Evolutionary conservation across 805 yeast genomes (phyloP).

Genomic region (Debaryomyces prosopidis): DNA sequence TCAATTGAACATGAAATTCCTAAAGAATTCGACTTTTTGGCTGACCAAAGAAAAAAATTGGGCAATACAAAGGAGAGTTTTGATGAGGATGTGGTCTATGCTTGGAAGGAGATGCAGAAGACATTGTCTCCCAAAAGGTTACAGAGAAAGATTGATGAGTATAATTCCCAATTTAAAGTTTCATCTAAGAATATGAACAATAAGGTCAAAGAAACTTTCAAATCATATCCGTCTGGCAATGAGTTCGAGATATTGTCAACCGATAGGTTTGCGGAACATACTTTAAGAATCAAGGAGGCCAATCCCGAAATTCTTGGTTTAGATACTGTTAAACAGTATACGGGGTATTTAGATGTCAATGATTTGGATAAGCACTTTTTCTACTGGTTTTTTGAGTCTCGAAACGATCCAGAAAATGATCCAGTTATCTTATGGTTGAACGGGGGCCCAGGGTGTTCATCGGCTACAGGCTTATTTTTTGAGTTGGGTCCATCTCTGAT

Average conservation of each 20-base stretch:
- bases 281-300: slow-evolving; percentile 31
- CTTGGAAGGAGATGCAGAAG: slow-evolving; percentile 17
- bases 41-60: neutral
- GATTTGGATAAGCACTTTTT: slow-evolving; percentile 70
- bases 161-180: slow-evolving; percentile 4
- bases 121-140: slow-evolving; percentile 9
- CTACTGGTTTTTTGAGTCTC: slow-evolving; percentile 91
- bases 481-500: slow-evolving; percentile 90
- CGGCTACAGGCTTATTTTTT: slow-evolving; percentile 84
- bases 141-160: slow-evolving; percentile 7
- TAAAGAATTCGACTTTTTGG: neutral
- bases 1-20: neutral
- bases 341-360: slow-evolving; percentile 41
- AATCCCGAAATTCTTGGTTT: slow-evolving; percentile 37
- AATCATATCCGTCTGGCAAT: neutral
- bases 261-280: slow-evolving; percentile 24
- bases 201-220: slow-evolving; percentile 7
- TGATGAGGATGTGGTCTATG: slow-evolving; percentile 8
- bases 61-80: slow-evolving; percentile 8
- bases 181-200: slow-evolving; percentile 9
- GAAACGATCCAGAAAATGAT: slow-evolving; percentile 82
- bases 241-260: slow-evolving; percentile 18
- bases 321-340: slow-evolving; percentile 37
- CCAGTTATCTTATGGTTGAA: slow-evolving; percentile 91
- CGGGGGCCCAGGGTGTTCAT: slow-evolving; percentile 97